Percentiles rank a stretch among this genome's conserved stretches.
These are phyloP conservation scores for Candida sakaeoensis DNA, from an alignment of 805 yeast species.

Conservation along the genomic window DNA sequence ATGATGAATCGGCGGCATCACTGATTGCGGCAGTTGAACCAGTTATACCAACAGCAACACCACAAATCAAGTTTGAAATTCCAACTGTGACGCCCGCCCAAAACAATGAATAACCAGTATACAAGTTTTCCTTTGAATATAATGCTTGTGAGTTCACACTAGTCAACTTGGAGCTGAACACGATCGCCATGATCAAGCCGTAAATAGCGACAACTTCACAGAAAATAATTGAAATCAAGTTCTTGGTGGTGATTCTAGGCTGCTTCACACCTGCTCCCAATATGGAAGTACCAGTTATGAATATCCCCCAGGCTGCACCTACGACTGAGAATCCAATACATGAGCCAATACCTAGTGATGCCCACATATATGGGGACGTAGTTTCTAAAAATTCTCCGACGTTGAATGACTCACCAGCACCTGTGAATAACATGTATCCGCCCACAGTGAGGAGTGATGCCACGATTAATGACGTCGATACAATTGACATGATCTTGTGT, in stretches of 20 bases:
- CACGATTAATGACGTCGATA: constrained; percentile 20
- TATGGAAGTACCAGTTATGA: constrained; percentile 89
- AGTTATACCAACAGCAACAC: constrained; percentile 94
- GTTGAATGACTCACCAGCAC: constrained; percentile 88
- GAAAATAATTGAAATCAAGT: constrained; percentile 92
- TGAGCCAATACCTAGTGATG: constrained; percentile 78
- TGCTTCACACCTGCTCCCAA: constrained; percentile 98
- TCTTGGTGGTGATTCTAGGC: constrained; percentile 96
- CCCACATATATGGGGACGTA: constrained; percentile 97
- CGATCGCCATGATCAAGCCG: constrained; percentile 96
- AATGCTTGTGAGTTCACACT: constrained; percentile 62
- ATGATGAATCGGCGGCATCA: constrained; percentile 94
- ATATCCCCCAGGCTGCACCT: constrained; percentile 99
- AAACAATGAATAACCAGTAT: constrained; percentile 91
- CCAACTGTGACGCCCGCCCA: constrained; percentile 99
- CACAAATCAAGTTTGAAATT: constrained; percentile 87
- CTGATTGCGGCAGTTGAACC: constrained; percentile 98
- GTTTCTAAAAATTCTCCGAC: constrained; percentile 82
- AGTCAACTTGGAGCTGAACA: constrained; percentile 83
- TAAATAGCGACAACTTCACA: constrained; percentile 99
- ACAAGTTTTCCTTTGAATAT: constrained; percentile 77
- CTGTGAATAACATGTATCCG: constrained; percentile 77
- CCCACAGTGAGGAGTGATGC: constrained; percentile 38
- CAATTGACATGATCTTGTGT: constrained; percentile 6
- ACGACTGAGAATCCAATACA: constrained; percentile 94